Base-by-base conservation (phyloP, 2,329 filamentous ascomycete species). In the Claviceps paspali region DNA sequence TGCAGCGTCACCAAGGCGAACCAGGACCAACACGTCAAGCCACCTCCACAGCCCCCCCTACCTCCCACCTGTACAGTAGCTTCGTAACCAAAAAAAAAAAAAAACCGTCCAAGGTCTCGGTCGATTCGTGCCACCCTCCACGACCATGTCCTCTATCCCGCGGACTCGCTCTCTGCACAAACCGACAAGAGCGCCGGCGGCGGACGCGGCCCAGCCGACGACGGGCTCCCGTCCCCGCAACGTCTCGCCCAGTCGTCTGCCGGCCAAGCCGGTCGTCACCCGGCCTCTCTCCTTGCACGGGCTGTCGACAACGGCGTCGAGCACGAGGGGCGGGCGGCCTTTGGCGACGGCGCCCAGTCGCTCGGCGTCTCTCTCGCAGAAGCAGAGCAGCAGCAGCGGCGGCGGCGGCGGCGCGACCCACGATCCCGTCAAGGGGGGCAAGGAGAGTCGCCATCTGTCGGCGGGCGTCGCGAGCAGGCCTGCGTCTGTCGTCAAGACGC, bases 211-310 rank as follows among this genome's bases (percentile, higher is more conserved):
- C 35, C 22, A 33, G 45, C 19, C 35, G 47, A 38, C 33, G 5
- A 12, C 29, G 12, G n/a, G 30, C 42, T 36, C 42, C 51, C 53
- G n/a, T n/a, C n/a, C 49, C 19, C 56, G 61, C 39, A 62, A 52
- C 45, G 49, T 45, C 14, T 71, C 68, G 8, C 67, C 68, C 2
- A 72, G 63, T 47, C 61, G 67, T 28, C 54, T 72, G 23, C 67
- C 67, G 28, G 50, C 65, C 45, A 70, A 67, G 47, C 64, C 63
- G 23, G 45, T 50, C 34, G 51, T 12, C 18, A 6, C 15, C 18
- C 52, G 59, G 29, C 53, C 53, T 15, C 46, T 52, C 28, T 56
- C 57, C 11, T n/a, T 35, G 18, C 19, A 7, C 31, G 21, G 14
- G 9, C 44, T 52, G 6, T 47, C 47, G n/a, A 44, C 45, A 15